Evolutionary conservation across 2,329 filamentous ascomycete species (phyloP).

Genomic region (Aspergillus neotritici): DNA sequence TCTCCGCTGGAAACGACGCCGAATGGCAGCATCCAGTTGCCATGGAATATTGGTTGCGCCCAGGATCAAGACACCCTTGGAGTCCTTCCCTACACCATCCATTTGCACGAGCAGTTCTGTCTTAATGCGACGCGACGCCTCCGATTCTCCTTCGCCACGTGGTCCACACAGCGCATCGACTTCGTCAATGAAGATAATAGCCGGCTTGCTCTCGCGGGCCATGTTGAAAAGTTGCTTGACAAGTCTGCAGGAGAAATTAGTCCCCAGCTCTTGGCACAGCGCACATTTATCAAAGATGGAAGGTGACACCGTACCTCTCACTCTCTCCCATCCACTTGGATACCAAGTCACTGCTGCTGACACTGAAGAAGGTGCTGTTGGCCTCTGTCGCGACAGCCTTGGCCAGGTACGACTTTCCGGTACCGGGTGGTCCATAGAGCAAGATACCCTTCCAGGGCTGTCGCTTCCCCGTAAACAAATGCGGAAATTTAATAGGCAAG

Average conservation of each 20-base stretch:
- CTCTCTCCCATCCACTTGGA: constrained; percentile 99
- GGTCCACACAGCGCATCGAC: constrained; percentile 95
- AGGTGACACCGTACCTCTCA: constrained; percentile 63
- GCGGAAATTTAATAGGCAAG: constrained; percentile 95
- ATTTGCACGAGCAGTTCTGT: constrained; percentile 98
- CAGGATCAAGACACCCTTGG: constrained; percentile 85
- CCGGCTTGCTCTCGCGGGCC: constrained; percentile 95
- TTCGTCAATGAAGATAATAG: constrained; percentile 98
- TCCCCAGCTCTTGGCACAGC: background rate
- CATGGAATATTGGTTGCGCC: constrained; percentile 98
- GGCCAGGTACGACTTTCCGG: constrained; percentile 94
- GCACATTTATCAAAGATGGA: background rate
- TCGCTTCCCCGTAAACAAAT: constrained; percentile 90
- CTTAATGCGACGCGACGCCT: constrained; percentile 95
- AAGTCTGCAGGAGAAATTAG: constrained; percentile 51
- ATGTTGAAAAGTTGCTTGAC: constrained; percentile 97
- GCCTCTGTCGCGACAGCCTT: constrained; percentile 98
- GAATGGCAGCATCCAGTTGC: constrained; percentile 94
- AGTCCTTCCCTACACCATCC: constrained; percentile 97
- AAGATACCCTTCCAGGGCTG: constrained; percentile 98
- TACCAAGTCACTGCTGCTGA: constrained; percentile 93
- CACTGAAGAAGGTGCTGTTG: constrained; percentile 98
- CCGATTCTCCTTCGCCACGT: constrained; percentile 88
- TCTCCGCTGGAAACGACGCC: constrained; percentile 88
- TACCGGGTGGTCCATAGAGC: constrained; percentile 91